Base-by-base conservation (phyloP, 1,284 basidiomycete species). In the Marasmius fiardii region DNA sequence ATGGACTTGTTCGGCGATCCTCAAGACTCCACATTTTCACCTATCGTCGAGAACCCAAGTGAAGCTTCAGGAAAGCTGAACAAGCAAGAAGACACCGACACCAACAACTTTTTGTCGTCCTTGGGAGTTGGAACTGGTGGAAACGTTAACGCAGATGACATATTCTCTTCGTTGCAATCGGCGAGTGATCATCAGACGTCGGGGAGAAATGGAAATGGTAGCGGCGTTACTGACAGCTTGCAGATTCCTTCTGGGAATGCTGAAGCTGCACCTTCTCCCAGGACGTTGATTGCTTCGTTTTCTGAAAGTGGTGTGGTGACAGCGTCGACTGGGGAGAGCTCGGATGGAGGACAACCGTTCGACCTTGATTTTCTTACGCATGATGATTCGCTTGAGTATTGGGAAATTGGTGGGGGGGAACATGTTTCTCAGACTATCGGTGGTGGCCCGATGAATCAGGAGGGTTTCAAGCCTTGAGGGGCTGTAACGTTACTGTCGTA, bases 1-100 rank as follows among this genome's bases (percentile, higher is more conserved):
- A 71, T 74, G 20, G 76, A 79, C 61, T 65, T 85, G 11, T 86
- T 85, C 61, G 78, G 80, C 10, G 77, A 80, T 54, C 60, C 67
- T 12, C 61, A 65, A 74, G 44, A 54, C 74, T 16, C 60, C 63
- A 23, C 60, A 4, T 84, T 84, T 63, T 78, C 80, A 20, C 77
- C 80, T 16, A 63, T 65, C n/a, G n/a, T n/a, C 14, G 59, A 61
- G 24, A 66, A 63, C 11, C 58, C 64, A 3, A 60, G 63, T 39
- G 61, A 67, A 23, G 53, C 56, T 48, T 35, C 60, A 44, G 52
- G 56, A 50, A 53, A 58, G 21, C 58, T 61, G 31, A 58, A 61
- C 44, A 62, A 65, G 33, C 53, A 58, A 16, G 62, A 65, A n/a
- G n/a, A n/a, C n/a, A n/a, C n/a, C n/a, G n/a, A n/a, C n/a, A n/a